These are phyloP conservation scores for Pichia sp. DNA, from an alignment of 1,139 yeast genomes.

Conservation along the genomic window DNA sequence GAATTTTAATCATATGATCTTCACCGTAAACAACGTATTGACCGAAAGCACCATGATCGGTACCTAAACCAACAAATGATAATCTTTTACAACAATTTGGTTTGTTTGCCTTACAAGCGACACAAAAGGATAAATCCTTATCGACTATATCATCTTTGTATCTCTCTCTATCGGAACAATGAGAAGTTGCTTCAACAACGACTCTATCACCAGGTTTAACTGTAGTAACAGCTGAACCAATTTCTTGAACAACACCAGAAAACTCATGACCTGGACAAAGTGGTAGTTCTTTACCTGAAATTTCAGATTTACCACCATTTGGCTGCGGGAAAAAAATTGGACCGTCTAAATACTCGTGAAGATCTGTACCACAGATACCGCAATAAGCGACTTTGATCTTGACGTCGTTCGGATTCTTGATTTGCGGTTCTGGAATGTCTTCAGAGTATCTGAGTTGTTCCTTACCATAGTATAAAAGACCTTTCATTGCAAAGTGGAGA, in stretches of 20 bases:
- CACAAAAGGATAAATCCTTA: conserved; percentile 30
- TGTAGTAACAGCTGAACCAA: conserved; percentile 40
- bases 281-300: conserved; percentile 27
- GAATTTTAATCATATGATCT: conserved; percentile 40
- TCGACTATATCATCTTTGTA: conserved; percentile 25
- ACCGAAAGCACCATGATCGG: conserved; percentile 30
- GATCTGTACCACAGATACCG: conserved; percentile 56
- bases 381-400: conserved; percentile 44
- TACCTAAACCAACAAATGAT: conserved; percentile 34
- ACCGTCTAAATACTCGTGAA: conserved; percentile 47
- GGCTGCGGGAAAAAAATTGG: conserved; percentile 43
- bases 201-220: conserved; percentile 45
- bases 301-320: conserved; percentile 25
- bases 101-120: conserved; percentile 39
- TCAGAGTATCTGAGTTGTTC: conserved; percentile 40
- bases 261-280: conserved; percentile 46
- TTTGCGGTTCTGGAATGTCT: conserved; percentile 38
- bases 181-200: conserved; percentile 37
- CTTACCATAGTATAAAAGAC: conserved; percentile 46
- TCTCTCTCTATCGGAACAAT: conserved; percentile 33
- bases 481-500: conserved; percentile 38
- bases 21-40: conserved; percentile 38
- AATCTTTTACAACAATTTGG: conserved; percentile 42
- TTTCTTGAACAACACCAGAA: conserved; percentile 41
- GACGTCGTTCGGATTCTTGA: conserved; percentile 40